A percentile compares a stretch with the other conserved stretches of the same genome.
phyloP scores from a whole-genome alignment of 176 grass and related monocot species.

The Ampelocalamus luodianensis region DNA sequence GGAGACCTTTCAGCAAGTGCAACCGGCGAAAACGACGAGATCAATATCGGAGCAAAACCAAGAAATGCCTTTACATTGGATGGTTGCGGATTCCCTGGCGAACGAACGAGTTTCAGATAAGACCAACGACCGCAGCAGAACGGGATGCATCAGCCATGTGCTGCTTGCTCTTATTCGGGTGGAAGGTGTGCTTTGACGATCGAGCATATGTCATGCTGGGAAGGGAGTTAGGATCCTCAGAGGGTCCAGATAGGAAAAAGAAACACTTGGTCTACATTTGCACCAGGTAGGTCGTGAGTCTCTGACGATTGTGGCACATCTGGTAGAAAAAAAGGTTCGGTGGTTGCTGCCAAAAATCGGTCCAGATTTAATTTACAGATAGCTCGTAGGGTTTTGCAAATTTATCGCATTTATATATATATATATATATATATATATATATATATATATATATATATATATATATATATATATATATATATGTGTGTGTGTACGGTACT shows the following conservation, averaged over 20 bases:
- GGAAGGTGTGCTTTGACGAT: background rate
- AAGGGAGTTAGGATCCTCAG: background rate
- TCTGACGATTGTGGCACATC: background rate
- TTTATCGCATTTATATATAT: background rate
- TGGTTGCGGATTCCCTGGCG: constrained; percentile 14
- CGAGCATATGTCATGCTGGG: background rate
- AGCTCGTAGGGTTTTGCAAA: background rate
- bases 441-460: background rate
- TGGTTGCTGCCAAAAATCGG: background rate
- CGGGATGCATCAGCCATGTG: background rate
- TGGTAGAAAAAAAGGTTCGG: background rate
- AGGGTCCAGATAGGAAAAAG: background rate
- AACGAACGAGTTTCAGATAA: background rate
- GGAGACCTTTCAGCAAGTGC: constrained; percentile 26
- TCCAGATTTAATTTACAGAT: background rate
- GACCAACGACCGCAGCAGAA: constrained; percentile 21
- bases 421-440: too few relatives aligned
- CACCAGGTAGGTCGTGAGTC: background rate
- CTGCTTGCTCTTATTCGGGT: background rate
- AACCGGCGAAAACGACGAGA: constrained; percentile 43
- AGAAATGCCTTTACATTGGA: background rate
- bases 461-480: too few relatives aligned
- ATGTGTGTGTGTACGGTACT: too few relatives aligned
- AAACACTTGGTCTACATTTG: constrained; percentile 19
- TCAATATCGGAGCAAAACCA: background rate